Percentiles rank a stretch among this genome's conserved stretches.
These are phyloP conservation scores for Pythium volutum DNA, from an alignment of 352 stramenopile species.

Conservation along the genomic window DNA sequence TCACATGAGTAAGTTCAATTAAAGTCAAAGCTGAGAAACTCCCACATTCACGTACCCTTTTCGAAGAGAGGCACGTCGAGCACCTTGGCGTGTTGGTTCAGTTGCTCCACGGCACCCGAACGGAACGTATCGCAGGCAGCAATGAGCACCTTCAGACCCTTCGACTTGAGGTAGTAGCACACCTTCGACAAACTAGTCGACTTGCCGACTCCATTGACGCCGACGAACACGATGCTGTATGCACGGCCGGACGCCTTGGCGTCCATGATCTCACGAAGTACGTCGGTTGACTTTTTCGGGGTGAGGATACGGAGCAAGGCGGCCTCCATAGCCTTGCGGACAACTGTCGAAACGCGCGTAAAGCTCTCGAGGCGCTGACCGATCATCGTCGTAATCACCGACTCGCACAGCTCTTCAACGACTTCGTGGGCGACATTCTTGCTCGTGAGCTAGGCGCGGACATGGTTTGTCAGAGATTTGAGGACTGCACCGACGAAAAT, in stretches of 20 bases:
- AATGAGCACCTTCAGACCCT: conserved; percentile 95
- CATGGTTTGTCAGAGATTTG: not conserved
- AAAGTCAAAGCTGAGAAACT: not conserved
- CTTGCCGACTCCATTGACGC: conserved; percentile 99
- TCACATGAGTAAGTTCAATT: not conserved
- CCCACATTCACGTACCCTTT: conserved; percentile 37
- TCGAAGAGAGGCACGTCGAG: conserved; percentile 96
- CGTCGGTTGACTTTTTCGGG: conserved; percentile 94
- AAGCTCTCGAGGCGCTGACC: conserved; percentile 96
- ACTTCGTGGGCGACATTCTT: conserved; percentile 98
- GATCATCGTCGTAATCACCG: conserved; percentile 92
- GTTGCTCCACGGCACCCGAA: conserved; percentile 97
- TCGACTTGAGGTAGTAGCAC: conserved; percentile 98
- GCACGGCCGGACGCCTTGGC: conserved; percentile 81
- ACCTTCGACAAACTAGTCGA: conserved; percentile 99
- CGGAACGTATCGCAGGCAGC: conserved; percentile 99
- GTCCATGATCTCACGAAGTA: conserved; percentile 93
- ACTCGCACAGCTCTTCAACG: conserved; percentile 93
- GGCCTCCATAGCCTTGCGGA: conserved; percentile 94
- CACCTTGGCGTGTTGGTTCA: conserved; percentile 97
- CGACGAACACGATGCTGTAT: conserved; percentile 99
- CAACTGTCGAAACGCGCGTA: conserved; percentile 87
- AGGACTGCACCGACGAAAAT: not conserved
- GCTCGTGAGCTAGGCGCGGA: conserved; percentile 70
- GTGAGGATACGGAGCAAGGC: conserved; percentile 94